Base-by-base conservation (phyloP, 192 early-diverging fungal genomes). In the Geranomyces variabilis region DNA sequence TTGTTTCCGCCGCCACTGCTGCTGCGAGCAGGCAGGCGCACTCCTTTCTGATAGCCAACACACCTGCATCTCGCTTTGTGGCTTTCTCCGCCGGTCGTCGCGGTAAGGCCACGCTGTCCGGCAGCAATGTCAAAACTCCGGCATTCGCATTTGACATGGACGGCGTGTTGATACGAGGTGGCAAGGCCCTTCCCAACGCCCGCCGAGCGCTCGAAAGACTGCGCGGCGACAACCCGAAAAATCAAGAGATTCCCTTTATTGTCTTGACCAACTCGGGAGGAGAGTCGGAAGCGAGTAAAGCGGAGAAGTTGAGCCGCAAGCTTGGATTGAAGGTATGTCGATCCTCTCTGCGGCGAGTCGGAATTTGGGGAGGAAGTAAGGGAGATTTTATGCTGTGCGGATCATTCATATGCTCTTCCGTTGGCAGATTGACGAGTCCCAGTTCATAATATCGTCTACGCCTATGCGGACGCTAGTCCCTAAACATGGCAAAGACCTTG, bases 91-190 rank as follows among this genome's bases (percentile, higher is more conserved):
- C 53, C 53, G 22, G 5, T 55, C 28, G 22, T 55, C 53, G 22
- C 13, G 7, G 22, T 8, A 21, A 55, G 8, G 22, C 22, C 6
- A 55, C 59, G 5, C 2, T 30, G 4, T 7, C 59, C 59, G 59
- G 22, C 30, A 19, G 36, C 10, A 10, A 10, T 10, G 10, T 10
- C 5, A 41, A 41, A 41, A 41, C 51, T 1, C 31, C 70, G 17
- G 61, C 61, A 5, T 15, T 72, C 21, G 70, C 70, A n/a, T 72
- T 72, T 51, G 70, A 72, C 49, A 72, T 72, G 70, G 70, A 72
- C 43, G 70, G 70, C 17, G 70, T 72, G 9, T 46, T 72, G 0
- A 72, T 72, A 10, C 43, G 62, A 19, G 70, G 70, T 14, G 70
- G 70, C 22, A 72, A 36, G 31, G 61, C 62, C 43, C 33, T 72